These are phyloP conservation scores for Penicillium chermesinum DNA, from an alignment of 495 filamentous ascomycete species.

Conservation along the genomic window DNA sequence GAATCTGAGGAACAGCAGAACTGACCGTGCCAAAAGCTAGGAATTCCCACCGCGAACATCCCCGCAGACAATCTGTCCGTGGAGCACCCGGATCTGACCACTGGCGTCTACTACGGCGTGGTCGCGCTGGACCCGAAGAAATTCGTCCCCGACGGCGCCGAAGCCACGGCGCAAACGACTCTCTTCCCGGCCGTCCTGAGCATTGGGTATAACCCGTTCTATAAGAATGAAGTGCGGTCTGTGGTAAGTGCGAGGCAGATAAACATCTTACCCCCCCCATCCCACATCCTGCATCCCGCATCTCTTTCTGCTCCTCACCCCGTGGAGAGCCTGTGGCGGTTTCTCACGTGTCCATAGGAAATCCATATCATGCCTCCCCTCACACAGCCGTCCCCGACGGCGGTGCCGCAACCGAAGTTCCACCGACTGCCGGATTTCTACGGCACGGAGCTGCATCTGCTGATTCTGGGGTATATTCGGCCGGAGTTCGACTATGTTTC, in stretches of 20 bases:
- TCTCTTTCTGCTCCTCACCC: too few species aligned
- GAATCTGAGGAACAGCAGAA: neutral
- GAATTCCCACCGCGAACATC: constrained; percentile 96
- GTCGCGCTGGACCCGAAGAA: constrained; percentile 54
- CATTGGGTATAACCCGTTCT: constrained; percentile 94
- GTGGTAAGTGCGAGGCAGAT: constrained; percentile 43
- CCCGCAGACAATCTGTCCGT: constrained; percentile 72
- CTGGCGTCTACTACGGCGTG: constrained; percentile 90
- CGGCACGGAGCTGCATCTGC: constrained; percentile 65
- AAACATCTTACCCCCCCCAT: too few species aligned
- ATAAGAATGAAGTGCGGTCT: constrained; percentile 75
- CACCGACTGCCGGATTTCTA: constrained; percentile 72
- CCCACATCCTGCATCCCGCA: too few species aligned
- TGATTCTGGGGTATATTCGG: constrained; percentile 81
- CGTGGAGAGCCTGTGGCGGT: too few species aligned
- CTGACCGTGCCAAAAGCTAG: constrained; percentile 50
- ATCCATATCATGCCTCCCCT: constrained; percentile 76
- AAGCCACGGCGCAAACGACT: constrained; percentile 17
- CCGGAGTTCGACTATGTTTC: constrained; percentile 84
- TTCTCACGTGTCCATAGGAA: constrained; percentile 41
- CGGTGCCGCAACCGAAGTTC: constrained; percentile 27
- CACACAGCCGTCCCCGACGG: constrained; percentile 45
- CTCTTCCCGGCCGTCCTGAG: constrained; percentile 88
- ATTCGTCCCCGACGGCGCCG: constrained; percentile 17
- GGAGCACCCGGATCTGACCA: constrained; percentile 56